phyloP scores from a whole-genome alignment of 2,329 filamentous ascomycete species.

The Gremmenia infestans region DNA sequence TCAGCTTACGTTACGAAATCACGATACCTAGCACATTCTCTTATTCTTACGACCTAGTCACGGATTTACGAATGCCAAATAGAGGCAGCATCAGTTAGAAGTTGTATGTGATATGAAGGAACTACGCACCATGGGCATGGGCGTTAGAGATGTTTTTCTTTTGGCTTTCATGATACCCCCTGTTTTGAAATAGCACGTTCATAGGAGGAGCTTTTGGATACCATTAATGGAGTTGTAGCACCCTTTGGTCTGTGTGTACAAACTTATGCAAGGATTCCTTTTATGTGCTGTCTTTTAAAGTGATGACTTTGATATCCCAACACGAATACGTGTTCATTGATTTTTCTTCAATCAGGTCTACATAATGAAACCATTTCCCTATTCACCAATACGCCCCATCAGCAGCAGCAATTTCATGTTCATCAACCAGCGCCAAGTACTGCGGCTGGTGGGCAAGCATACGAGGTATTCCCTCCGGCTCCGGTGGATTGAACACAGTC shows the following conservation, averaged over 20 bases:
- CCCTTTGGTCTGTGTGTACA: not conserved
- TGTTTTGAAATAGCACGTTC: slow-evolving; percentile 7
- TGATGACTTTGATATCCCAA: not conserved
- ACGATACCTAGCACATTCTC: not conserved
- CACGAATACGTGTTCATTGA: too few species aligned
- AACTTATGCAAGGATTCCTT: not conserved
- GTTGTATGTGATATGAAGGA: not conserved
- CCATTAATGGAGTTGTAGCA: not conserved
- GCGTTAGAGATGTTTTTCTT: not conserved
- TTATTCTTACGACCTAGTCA: not conserved
- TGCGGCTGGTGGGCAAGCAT: not conserved
- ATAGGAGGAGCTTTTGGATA: not conserved
- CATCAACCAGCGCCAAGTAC: not conserved
- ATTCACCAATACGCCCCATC: not conserved
- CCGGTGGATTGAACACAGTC: not conserved
- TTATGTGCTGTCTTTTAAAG: not conserved
- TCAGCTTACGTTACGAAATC: not conserved
- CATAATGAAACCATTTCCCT: not conserved
- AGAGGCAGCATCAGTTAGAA: not conserved
- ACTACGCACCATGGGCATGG: not conserved
- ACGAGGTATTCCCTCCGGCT: not conserved
- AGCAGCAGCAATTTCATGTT: not conserved
- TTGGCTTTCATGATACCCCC: slow-evolving; percentile 7
- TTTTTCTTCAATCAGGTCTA: too few species aligned
- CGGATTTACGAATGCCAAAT: not conserved